Base-by-base conservation (phyloP, 2,329 filamentous ascomycete species). In the Aspergillus luchuensis region DNA sequence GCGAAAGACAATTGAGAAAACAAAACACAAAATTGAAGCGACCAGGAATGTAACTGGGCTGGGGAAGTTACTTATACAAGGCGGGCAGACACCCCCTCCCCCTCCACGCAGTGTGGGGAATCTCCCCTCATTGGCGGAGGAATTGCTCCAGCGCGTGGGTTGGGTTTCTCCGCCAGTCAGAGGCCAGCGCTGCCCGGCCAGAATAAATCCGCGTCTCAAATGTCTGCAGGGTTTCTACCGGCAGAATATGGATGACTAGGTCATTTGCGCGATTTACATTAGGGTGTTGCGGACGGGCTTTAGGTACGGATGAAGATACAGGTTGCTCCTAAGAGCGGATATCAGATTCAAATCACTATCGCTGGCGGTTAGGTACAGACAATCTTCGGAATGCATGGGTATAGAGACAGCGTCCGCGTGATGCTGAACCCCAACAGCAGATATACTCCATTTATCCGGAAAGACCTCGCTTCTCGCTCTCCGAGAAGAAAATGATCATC, bases 401-500 rank as follows among this genome's bases (percentile, higher is more conserved):
- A 6, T 11, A 28, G 25, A 50, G 47, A 50, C 25, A 33, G 47
- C n/a, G 8, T 30, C n/a, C n/a, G 47, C 2, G 30, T 15, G 52
- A 13, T 43, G 43, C 51, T 28, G 47, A 50, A 49, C 28, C 58
- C 53, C 5, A 49, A 47, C 11, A 30, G 52, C 39, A 47, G 10
- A 25, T 25, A 50, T 13, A 15, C 8, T 19, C 19, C 51, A 45
- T 52, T 61, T 81, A 91, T 53, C 87, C 86, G 19, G 90, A 90
- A 62, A 97, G 81, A 2, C 93, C 93, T 64, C 92, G 84, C 81
- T 95, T 96, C 84, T 97, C 94, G 71, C 90, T 91, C 78, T 98
- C 94, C 5, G 91, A 95, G 71, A 94, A 97, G 86, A 97, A 98
- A 71, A 98, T 96, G 60, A 97, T 88, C 92, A 98, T 96, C 54